Evolutionary conservation across 2,329 filamentous ascomycete species (phyloP).

Genomic region (Akanthomyces uredinophilus): DNA sequence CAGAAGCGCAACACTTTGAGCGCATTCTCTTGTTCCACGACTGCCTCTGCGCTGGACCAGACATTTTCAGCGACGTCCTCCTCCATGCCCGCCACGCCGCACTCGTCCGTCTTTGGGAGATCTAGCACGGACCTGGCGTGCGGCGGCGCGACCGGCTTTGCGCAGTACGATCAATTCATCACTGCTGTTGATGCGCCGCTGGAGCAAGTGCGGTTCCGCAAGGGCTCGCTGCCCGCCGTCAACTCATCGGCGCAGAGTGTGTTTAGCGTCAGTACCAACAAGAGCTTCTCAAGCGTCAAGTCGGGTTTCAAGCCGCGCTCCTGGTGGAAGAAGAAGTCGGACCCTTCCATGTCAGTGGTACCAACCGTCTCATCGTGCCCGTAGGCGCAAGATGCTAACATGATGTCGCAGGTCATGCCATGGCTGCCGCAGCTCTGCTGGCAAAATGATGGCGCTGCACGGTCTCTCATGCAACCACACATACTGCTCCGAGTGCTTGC

Average conservation of each 20-base stretch:
- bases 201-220: conserved; percentile 38
- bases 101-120: conserved; percentile 35
- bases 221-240: conserved; percentile 26
- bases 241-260: conserved; percentile 34
- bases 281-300: conserved; percentile 41
- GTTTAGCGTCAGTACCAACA: conserved; percentile 41
- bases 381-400: background rate
- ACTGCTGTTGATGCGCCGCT: conserved; percentile 38
- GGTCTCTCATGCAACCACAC: conserved; percentile 53
- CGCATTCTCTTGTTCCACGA: conserved; percentile 39
- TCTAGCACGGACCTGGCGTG: conserved; percentile 17
- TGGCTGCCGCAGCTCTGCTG: conserved; percentile 51
- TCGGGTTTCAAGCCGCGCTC: conserved; percentile 40
- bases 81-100: conserved; percentile 37
- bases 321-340: conserved; percentile 36
- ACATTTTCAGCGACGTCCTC: conserved; percentile 40
- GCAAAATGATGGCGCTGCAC: conserved; percentile 37
- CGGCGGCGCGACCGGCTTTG: conserved; percentile 28
- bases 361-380: background rate
- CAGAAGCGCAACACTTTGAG: conserved; percentile 34
- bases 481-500: conserved; percentile 52
- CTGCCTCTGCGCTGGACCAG: conserved; percentile 37
- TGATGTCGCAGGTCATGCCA: conserved; percentile 44
- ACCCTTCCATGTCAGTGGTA: conserved; percentile 26
- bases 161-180: conserved; percentile 48